These are phyloP conservation scores for Lenwebbia sp. DNA, from an alignment of 345 rosid species.

Conservation along the genomic window DNA sequence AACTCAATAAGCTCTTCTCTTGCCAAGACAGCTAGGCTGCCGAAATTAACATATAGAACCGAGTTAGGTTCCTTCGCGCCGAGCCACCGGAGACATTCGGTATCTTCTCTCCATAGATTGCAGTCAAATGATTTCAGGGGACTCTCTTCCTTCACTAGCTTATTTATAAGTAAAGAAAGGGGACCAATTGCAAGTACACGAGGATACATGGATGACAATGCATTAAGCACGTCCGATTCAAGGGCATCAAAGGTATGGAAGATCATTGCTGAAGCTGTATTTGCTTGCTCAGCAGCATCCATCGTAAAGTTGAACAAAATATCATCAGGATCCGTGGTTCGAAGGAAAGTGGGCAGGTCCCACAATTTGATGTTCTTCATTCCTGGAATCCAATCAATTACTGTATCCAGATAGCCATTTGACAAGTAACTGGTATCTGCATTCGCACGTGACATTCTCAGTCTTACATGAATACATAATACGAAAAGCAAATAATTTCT, in stretches of 20 bases:
- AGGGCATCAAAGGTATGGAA: neutral
- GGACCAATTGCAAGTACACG: neutral
- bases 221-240: neutral
- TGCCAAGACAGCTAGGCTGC: neutral
- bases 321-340: neutral
- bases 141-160: neutral
- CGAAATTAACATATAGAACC: neutral
- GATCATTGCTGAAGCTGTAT: neutral
- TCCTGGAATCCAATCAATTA: slow-evolving; percentile 2
- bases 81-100: neutral
- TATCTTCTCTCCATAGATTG: slow-evolving; percentile 4
- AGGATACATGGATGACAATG: neutral
- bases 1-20: neutral
- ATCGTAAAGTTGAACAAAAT: neutral
- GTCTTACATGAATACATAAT: neutral
- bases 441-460: neutral
- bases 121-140: neutral
- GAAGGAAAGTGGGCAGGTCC: slow-evolving; percentile 1
- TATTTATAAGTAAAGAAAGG: neutral
- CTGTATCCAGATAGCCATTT: neutral
- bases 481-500: neutral
- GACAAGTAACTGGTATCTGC: neutral
- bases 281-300: neutral
- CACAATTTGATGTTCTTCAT: neutral
- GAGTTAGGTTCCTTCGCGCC: neutral